Base-by-base conservation (phyloP, 805 yeast genomes). In the Sugiyamaella smithiae region DNA sequence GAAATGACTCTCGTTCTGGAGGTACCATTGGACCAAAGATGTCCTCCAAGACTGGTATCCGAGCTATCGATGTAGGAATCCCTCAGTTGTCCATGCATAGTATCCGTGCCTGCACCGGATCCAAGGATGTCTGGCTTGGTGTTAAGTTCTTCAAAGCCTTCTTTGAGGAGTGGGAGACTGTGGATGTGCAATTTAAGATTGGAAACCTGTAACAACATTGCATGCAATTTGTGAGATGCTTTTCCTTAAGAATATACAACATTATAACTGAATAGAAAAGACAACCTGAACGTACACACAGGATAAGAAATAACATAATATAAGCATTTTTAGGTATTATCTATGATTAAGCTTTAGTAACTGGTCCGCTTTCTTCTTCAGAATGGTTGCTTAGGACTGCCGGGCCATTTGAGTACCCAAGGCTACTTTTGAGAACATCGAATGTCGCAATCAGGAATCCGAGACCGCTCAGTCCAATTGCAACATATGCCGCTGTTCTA, bases 31-130 rank as follows among this genome's bases (percentile, higher is more conserved):
- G 96, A 0, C 96, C 82, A 63, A 60, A 71, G 53, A 58, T 71
- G 5, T 56, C 67, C 12, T 48, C 67, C 5, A 60, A 60, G 33
- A 58, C 65, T 61, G 78, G 78, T 11, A 51, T 67, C 25, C 57
- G 67, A 60, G 84, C 91, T 38, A 78, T 85, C 48, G 96, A 87
- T 59, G 66, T 86, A 50, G 96, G 96, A 48, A 83, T 87, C 57
- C 81, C 95, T 2, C 95, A 87, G 67, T 72, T 85, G 58, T 78
- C 91, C 2, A 87, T 87, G 96, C 96, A 87, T 67, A 82, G 88
- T 36, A 84, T 87, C 57, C 76, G 95, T 59, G 95, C 93, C 23
- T 76, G 89, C 11, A 76, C 83, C 25, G 95, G 96, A 36, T 74
- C 86, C 17, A 77, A 81, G 62, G 96, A 88, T 62, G 75, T 85